Evolutionary conservation across 441 rosid genomes (phyloP), one percentile per base, ranked within the genome.

Genomic region (Hura crepitans): DNA sequence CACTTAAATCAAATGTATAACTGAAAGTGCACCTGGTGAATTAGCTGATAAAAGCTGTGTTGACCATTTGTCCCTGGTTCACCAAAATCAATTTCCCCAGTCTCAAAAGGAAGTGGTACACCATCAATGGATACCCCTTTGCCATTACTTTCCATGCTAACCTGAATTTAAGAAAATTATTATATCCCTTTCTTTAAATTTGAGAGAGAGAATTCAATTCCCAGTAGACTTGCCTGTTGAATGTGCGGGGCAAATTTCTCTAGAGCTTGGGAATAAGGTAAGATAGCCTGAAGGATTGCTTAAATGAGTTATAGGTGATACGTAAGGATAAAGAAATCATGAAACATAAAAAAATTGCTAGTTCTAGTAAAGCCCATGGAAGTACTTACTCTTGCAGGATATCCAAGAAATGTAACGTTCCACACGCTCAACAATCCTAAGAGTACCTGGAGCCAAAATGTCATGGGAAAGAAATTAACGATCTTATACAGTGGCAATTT

Each of bases 121-220:
- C 97, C 97, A 77, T 90, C 96, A 67, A 94, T 92, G 22, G 99
- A 92, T 35, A 94, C 97, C 73, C 99, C 99, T 81, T 94, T 94
- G 65, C 97, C 99, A 79, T 94, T 94, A 78, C 99, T 94, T 87
- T 94, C 99, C 99, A 94, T 94, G 85, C 97, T 94, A 75, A 94
- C 96, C 97, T 94, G 66, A 35, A 81, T 62, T 61, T 54, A 78
- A 66, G 64, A 22, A 70, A 55, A 75, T 70, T 63, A 28, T 42
- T 73, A 61, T 43, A 13, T 66, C 45, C 49, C 28, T 43, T 28
- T 35, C 18, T 15, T 43, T 27, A n/a, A 23, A 43, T 50, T 28
- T 39, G 25, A 39, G 55, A 75, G 35, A 39, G 31, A 39, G 56
- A 65, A 68, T 51, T 50, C 10, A 50, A 65, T 75, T 49, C 69